Evolutionary conservation across 495 filamentous ascomycete genomes (phyloP), one percentile per base, ranked within the genome.

Genomic region (Paragyromitra xinjiangensis): DNA sequence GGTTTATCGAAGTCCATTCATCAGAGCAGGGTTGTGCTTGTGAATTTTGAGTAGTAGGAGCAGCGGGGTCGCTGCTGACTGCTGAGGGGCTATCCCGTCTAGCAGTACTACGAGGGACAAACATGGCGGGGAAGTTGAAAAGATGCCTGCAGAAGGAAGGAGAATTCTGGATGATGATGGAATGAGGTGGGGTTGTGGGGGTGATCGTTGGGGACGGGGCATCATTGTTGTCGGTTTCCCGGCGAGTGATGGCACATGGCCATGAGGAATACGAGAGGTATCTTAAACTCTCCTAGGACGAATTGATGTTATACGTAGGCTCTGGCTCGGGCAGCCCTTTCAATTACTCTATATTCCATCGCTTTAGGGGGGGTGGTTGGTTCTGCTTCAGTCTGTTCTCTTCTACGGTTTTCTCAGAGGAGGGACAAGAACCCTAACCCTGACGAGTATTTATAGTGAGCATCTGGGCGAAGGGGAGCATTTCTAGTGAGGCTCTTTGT

Each of bases 191-290:
- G 0, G 22, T 7, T 56, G 50, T 6, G 7, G n/a, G 14, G 19
- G 19, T 11, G 37, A 22, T 44, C 19, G 19, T 14, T 6, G 6
- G 7, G n/a, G 50, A 53, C 37, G 26, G 16, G 24, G 24, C 24
- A 11, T 4, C 12, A 19, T 51, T 16, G 12, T 12, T 39, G 29
- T n/a, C 29, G 56, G 11, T 39, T 34, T 37, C 6, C 19, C 5
- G 26, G 11, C 50, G 48, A 68, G 65, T 68, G 45, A 55, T 68
- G 16, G 4, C 8, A 6, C 29, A 53, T 67, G 64, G 40, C 39
- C n/a, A n/a, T 39, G 0, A 61, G 19, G 44, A 48, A 48, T 22
- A 5, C 6, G 48, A 0, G 1, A 50, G n/a, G 4, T 8, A 26
- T 12, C 53, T 11, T 11, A 22, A 12, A 12, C 19, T 9, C 22